A percentile compares a stretch with the other conserved stretches of the same genome.
Evolutionary conservation across 2,329 filamentous ascomycete species (phyloP).

Genomic region (Claviceps paspali): DNA sequence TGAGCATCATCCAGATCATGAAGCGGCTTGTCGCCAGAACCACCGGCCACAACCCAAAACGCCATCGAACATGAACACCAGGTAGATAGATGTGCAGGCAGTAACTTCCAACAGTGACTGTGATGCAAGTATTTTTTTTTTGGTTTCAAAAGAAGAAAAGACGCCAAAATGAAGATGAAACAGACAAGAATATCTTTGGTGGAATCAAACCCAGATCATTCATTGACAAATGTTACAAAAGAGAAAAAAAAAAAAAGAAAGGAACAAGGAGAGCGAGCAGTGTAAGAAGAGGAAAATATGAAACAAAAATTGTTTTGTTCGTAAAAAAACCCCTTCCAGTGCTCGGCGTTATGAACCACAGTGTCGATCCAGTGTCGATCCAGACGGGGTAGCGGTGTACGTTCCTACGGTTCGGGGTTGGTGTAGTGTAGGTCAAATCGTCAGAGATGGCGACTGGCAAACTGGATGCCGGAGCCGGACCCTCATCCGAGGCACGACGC

Average conservation of each 20-base stretch:
- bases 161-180: background rate
- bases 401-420: background rate
- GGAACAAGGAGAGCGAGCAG: background rate
- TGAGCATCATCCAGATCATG: slow-evolving; percentile 9
- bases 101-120: background rate
- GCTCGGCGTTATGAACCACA: background rate
- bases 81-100: background rate
- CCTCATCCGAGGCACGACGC: background rate
- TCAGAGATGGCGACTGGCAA: background rate
- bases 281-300: background rate
- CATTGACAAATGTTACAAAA: background rate
- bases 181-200: background rate
- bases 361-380: background rate
- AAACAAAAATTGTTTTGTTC: too few relatives aligned
- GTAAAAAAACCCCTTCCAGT: background rate
- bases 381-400: slow-evolving; percentile 1
- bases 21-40: slow-evolving; percentile 12
- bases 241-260: background rate
- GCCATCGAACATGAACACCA: slow-evolving; percentile 20
- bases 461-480: background rate
- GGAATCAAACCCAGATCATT: background rate
- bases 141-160: too few relatives aligned
- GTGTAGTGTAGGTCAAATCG: background rate
- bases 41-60: slow-evolving; percentile 23
- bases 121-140: too few relatives aligned